Evolutionary conservation across 331 rosid species (phyloP), one percentile per base, ranked within the genome.

Genomic region (Cydonia oblonga): DNA sequence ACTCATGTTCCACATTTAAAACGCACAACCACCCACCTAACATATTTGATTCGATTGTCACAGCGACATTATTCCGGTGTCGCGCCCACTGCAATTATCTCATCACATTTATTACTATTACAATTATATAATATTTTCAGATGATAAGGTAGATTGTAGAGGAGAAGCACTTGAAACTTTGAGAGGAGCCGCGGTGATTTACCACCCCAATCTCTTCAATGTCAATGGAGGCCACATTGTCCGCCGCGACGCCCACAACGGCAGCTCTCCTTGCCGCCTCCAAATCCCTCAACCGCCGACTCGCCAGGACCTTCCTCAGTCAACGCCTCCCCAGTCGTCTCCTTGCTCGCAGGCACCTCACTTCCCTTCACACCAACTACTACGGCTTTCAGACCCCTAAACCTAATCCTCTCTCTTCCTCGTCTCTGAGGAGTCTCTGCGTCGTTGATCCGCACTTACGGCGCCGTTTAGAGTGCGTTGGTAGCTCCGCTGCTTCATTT

Each of bases 401-500:
- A 12, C 30, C 16, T 20, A 6, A 23, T 18, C 33, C 26, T 3
- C 5, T n/a, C 49, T 72, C 78, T 18, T 76, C 78, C 1, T 64
- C 78, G 13, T 83, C 84, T 18, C 79, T 83, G 49, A 56, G 66
- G 44, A 69, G 66, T 33, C 72, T 81, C 35, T 60, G 57, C 44
- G 70, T 58, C 2, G 61, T 29, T 4, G 72, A 79, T 22, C 75
- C 66, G 16, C 75, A 82, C 2, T 40, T 56, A 19, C 81, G 71
- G 44, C 74, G 70, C 74, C 92, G 70, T 59, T 25, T 75, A 38
- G 77, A 66, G 58, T 83, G 90, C 83, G 71, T 86, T 57, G 82
- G 87, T 44, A 81, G 86, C 83, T 79, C 82, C 69, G 85, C 82
- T 4, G 81, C 88, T 30, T 82, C 92, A 3, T 85, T 79, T 75